Percentiles rank a stretch among this genome's conserved stretches.
Conservation (phyloP, 257 asterid species). For the Dorcoceras hygrometricum region DNA sequence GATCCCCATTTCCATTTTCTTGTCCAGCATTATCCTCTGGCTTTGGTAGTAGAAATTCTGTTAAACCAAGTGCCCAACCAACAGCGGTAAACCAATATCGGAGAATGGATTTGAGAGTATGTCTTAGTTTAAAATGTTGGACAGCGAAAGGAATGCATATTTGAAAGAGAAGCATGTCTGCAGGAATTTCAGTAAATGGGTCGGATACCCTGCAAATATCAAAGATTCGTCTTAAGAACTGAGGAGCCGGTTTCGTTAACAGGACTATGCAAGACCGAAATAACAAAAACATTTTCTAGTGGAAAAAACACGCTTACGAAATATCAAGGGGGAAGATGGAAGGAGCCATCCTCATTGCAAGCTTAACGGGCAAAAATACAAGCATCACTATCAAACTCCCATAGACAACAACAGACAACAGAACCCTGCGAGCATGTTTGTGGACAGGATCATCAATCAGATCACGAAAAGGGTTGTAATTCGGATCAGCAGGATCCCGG, state of each 20-base stretch:
- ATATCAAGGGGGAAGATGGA: constrained; percentile 93
- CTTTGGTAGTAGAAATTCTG: constrained; percentile 80
- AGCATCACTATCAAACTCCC: constrained; percentile 98
- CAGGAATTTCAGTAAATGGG: constrained; percentile 97
- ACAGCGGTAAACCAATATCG: constrained; percentile 96
- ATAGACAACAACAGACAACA: constrained; percentile 87
- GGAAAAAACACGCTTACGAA: constrained; percentile 59
- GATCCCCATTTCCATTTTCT: constrained; percentile 69
- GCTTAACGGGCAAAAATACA: constrained; percentile 94
- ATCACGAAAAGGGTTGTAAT: constrained; percentile 97
- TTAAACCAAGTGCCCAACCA: constrained; percentile 94
- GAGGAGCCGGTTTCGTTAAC: constrained; percentile 14
- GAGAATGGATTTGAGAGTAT: constrained; percentile 82
- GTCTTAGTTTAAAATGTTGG: constrained; percentile 90
- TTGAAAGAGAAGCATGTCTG: constrained; percentile 97
- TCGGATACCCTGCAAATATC: constrained; percentile 73
- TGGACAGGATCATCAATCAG: constrained; percentile 98
- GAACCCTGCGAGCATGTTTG: constrained; percentile 98
- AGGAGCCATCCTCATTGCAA: constrained; percentile 87
- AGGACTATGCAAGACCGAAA: constrained; percentile 3
- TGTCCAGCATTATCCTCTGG: constrained; percentile 81
- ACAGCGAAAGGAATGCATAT: constrained; percentile 98
- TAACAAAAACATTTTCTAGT: not conserved
- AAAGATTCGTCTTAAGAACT: constrained; percentile 10
- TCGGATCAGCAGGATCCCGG: constrained; percentile 99